Evolutionary conservation across 106 monocot genomes (phyloP).

Genomic region (Cymbidium sinense): DNA sequence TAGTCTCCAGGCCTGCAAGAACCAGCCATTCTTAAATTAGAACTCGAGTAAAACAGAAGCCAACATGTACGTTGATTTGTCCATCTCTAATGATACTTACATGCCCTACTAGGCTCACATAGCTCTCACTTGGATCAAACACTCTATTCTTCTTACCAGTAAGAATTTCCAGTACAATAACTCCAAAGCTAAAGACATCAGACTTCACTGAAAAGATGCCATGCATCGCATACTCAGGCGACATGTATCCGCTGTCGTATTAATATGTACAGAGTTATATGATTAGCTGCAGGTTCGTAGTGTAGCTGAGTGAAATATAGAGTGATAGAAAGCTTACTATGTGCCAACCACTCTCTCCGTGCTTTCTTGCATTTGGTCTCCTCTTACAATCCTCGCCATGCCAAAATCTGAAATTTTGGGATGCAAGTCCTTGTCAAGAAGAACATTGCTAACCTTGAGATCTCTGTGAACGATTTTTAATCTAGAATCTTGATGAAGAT

Average conservation of each 20-base stretch:
- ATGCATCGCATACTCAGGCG: constrained; percentile 4
- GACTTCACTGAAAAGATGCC: not conserved
- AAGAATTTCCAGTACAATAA: not conserved
- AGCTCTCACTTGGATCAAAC: too few species aligned
- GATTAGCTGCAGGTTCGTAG: constrained; percentile 21
- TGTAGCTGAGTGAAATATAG: constrained; percentile 27
- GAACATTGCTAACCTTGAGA: not conserved
- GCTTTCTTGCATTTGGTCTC: constrained; percentile 4
- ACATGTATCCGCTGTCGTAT: constrained; percentile 4
- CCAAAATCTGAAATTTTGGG: constrained; percentile 7
- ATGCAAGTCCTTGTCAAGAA: not conserved
- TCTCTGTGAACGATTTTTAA: not conserved
- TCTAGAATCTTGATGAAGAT: constrained; percentile 1
- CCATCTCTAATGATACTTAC: constrained; percentile 24
- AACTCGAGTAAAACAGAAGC: not conserved
- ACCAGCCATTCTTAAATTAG: not conserved
- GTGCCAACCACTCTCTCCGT: not conserved
- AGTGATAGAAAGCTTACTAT: not conserved
- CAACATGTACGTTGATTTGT: constrained; percentile 23
- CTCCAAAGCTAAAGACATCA: constrained; percentile 9
- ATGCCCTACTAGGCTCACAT: not conserved
- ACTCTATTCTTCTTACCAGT: not conserved
- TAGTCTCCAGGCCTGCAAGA: constrained; percentile 4
- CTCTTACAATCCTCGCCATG: not conserved
- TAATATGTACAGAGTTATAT: not conserved